Percentiles rank a stretch among this genome's conserved stretches.
Evolutionary conservation across 2,329 filamentous ascomycete genomes (phyloP).

Genomic region (Periconia sp.): DNA sequence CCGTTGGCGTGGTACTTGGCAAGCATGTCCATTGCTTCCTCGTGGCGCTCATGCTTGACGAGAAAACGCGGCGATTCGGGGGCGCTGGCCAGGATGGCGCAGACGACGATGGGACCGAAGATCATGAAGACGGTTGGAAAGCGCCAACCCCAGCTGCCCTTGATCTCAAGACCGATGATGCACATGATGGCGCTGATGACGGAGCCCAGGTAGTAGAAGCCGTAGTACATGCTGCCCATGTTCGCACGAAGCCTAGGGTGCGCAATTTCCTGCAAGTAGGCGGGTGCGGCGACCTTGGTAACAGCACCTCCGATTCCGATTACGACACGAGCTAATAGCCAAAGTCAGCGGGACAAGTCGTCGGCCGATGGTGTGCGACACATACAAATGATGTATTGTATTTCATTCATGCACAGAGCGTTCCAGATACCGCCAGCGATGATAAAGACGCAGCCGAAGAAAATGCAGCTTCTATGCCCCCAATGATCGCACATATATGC

Average conservation of each 20-base stretch:
- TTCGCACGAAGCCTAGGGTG: slow-evolving; percentile 24
- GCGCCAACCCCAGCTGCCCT: slow-evolving; percentile 51
- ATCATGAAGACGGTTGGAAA: too few species aligned
- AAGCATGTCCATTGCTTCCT: slow-evolving; percentile 28
- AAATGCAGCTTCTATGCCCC: too few species aligned
- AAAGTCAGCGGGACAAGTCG: too few species aligned
- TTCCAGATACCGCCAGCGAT: too few species aligned
- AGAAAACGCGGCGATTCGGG: slow-evolving; percentile 52
- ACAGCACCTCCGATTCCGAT: slow-evolving; percentile 5
- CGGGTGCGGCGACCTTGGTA: slow-evolving; percentile 7
- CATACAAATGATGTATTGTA: too few species aligned
- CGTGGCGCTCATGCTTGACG: slow-evolving; percentile 54
- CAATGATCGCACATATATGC: too few species aligned
- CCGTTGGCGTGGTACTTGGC: slow-evolving; percentile 15
- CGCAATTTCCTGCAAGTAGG: slow-evolving; percentile 48
- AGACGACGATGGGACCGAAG: slow-evolving; percentile 53
- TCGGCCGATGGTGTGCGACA: too few species aligned
- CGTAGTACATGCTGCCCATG: background rate
- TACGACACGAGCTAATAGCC: slow-evolving; percentile 2
- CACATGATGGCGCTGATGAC: too few species aligned
- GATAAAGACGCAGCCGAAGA: too few species aligned
- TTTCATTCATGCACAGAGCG: too few species aligned
- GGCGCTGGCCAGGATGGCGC: slow-evolving; percentile 32
- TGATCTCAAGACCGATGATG: slow-evolving; percentile 21
- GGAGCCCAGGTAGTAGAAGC: slow-evolving; percentile 20